Base-by-base conservation (phyloP, 148 eudicot genomes). In the Fagopyrum tataricum region DNA sequence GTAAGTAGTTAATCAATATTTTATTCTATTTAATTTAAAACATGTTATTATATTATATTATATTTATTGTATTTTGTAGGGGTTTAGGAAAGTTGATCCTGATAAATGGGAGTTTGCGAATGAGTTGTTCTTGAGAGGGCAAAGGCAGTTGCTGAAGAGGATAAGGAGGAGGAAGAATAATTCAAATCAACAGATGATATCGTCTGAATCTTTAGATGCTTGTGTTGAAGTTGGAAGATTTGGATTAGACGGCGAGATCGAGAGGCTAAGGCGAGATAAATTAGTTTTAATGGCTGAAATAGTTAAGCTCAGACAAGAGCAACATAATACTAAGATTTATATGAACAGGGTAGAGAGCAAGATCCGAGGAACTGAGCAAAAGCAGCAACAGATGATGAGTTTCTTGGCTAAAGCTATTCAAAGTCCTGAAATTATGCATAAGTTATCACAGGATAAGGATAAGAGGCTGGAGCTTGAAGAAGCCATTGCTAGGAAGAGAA, bases 251-350 rank as follows among this genome's bases (percentile, higher is more conserved):
- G 77, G 17, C 5, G 86, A 87, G 55, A 70, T 81, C 12, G 84
- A 82, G 9, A 78, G 79, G 5, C 61, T 87, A 59, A 82, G 67
- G 84, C 81, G 81, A 15, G 90, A 87, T 72, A 82, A 84, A 46
- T 81, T 82, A 7, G 79, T 75, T 7, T 71, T 82, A 24, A 82
- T 77, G 80, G n/a, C n/a, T 73, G 90, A 87, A 26, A 46, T 84
- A 10, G 86, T 84, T 79, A 82, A 78, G 59, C 82, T 87, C 6
- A 75, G 83, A 44, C 87, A 84, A 20, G 86, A 87, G 21, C 87
- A 87, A 42, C 84, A 82, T 42, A 75, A 42, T 49, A 79, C 82
- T 1, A 80, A 56, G 49, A n/a, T 81, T 8, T 69, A 79, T 48
- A 71, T 84, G 9, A 77, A 73, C 59, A 44, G 72, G 14, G 79